Base-by-base conservation (phyloP, 179 eudicot genomes). In the Spergularia azorica region DNA sequence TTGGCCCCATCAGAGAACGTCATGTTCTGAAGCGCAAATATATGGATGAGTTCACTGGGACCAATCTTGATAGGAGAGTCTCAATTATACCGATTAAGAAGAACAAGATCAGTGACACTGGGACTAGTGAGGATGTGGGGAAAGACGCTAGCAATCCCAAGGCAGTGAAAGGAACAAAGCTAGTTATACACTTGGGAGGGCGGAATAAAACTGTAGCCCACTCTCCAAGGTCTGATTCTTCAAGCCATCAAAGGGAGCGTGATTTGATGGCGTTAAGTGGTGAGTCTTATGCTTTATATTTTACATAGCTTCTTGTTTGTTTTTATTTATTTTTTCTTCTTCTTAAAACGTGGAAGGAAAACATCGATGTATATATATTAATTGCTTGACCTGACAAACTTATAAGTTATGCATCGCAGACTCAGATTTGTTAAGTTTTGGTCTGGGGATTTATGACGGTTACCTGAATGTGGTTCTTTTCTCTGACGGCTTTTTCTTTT, bases 101-200 rank as follows among this genome's bases (percentile, higher is more conserved):
- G 75, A 84, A 80, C 74, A 84, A 62, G 76, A 51, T 79, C 78
- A 86, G 76, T 55, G 88, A 84, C 21, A 57, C 60, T 50, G 81
- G 73, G 16, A 55, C 32, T 70, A 80, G 54, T 66, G 89, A 88
- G 75, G 89, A 86, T 60, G 73, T 60, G 71, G 90, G 82, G 46
- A 88, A 79, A 67, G 81, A 80, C 67, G 80, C 74, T 73, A 84
- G 81, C 79, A 87, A 83, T 76, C 83, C 88, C 3, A 87, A 84
- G 80, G 70, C 79, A 46, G 62, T 88, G 56, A 90, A 90, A 83
- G 97, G 96, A 50, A 86, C 92, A 36, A 95, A 93, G 84, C 88
- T 95, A 67, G 97, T 92, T 73, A 95, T 95, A 87, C 98, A 95
- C 84, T 83, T 95, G 77, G 97, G 97, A 36, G 89, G 87, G n/a